Evolutionary conservation across 2,329 filamentous ascomycete species (phyloP), one percentile per base, ranked within the genome.

Genomic region (Hymenoscyphus scutula): DNA sequence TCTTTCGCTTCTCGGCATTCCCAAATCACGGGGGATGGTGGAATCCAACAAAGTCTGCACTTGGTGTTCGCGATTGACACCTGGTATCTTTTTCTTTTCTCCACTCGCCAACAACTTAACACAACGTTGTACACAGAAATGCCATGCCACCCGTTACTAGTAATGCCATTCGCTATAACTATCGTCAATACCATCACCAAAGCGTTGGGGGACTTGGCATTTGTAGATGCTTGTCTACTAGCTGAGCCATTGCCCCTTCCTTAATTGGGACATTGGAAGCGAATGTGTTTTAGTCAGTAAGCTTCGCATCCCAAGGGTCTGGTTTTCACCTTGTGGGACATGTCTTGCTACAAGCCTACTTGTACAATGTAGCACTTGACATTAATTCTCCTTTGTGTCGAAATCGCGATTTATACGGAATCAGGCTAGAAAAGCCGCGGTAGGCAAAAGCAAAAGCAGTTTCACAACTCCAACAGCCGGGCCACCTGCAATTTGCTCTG

Each of bases 251-350:
- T 13, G 25, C 19, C n/a, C 19, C 30, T 53, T 63, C 19, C 61
- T 63, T 41, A 53, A 60, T 63, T 53, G n/a, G 61, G 61, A 60
- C 10, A 63, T 58, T 6, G 15, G 53, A 63, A 60, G 61, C 61
- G 61, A 62, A 53, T 10, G 27, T n/a, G 15, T 37, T 45, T 37
- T 45, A 25, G 34, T 23, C 13, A 27, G 34, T 38, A 32, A 37
- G 25, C 17, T n/a, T 60, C n/a, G 8, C 51, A 51, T 62, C 56
- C 53, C 57, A 53, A 62, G 37, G 53, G 29, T 25, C 25, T 60
- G 61, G 53, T n/a, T 56, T 37, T 34, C n/a, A 37, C 48, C 55
- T 32, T 53, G 56, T 58, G 25, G 55, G 55, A 27, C 45, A 37
- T 32, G 34, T 60, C 51, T 25, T 54, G 17, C 13, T 38, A 38